Evolutionary conservation across 1,139 yeast genomes (phyloP), one percentile per base, ranked within the genome.

Genomic region (Saccharomyces hybrid): DNA sequence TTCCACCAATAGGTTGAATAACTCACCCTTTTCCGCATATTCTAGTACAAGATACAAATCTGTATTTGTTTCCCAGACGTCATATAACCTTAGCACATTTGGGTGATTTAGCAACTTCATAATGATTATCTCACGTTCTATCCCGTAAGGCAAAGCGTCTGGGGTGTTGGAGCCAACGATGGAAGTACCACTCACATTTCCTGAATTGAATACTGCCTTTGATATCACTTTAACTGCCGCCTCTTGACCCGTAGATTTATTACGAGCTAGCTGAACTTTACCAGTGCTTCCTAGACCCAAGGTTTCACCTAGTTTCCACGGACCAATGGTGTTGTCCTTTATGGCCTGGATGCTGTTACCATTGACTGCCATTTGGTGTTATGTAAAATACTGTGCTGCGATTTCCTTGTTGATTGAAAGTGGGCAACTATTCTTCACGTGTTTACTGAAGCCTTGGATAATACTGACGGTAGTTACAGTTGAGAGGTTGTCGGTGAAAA

Each of bases 221-320:
- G 99, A 96, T 12, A 93, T 96, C 60, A 95, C 90, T 71, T 93
- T 93, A 55, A 95, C 96, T 0, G 99, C 99, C 0, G 99, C 99
- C 55, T 89, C 79, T 71, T 89, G 86, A 54, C 95, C 95, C 1
- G 95, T 86, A 57, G 79, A 79, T 47, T 83, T 80, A 68, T 93
- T 95, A 63, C 89, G 86, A 5, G 99, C 99, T 55, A 93, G 77
- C 56, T 96, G 78, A 24, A 93, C 99, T 60, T 97, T 79, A 28
- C 99, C 98, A 1, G 96, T 88, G 27, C 96, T 86, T 9, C 99
- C 99, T 58, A 95, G 80, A 26, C 99, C 99, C 50, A 93, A 75
- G 2, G 99, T 91, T 61, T 95, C 79, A 12, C 99, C 99, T 38
- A 93, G 75, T 68, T 88, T 86, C 99, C 99, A 93, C 2, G 99